Conservation (phyloP, 1,139 yeast species). For the Geotrichum macrosporum region DNA sequence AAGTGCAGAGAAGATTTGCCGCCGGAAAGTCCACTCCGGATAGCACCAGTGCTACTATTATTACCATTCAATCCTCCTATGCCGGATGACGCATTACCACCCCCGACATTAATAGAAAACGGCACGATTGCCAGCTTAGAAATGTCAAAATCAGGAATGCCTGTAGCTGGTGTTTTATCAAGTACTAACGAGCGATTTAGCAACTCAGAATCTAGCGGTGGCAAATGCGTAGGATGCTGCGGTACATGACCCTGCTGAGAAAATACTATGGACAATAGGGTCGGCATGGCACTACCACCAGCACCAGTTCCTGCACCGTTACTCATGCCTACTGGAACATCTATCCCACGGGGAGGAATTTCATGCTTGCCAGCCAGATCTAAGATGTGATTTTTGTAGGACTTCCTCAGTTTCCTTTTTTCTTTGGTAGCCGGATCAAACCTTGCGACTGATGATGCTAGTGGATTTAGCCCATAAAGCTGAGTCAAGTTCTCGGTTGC, state of each 20-base stretch:
- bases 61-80: too few species aligned
- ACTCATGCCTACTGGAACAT: conserved; percentile 26
- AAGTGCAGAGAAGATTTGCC: conserved; percentile 19
- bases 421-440: conserved; percentile 84
- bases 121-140: conserved; percentile 55
- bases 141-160: conserved; percentile 75
- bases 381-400: conserved; percentile 84
- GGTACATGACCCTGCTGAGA: conserved; percentile 28
- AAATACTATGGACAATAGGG: conserved; percentile 33
- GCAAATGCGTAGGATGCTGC: conserved; percentile 20
- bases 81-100: too few species aligned
- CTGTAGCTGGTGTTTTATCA: conserved; percentile 64
- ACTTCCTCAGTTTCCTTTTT: conserved; percentile 86
- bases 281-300: conserved; percentile 34
- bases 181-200: conserved; percentile 54
- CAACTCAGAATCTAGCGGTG: conserved; percentile 41
- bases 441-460: conserved; percentile 79
- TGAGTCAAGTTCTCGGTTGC: conserved; percentile 67
- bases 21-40: conserved; percentile 10
- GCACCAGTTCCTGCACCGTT: conserved; percentile 29
- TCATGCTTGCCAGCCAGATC: conserved; percentile 76
- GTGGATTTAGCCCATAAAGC: conserved; percentile 59
- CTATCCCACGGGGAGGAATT: conserved; percentile 46
- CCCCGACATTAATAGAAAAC: conserved; percentile 7
- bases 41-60: conserved; percentile 2